Conservation (phyloP, 345 rosid species). For the Luvunga scandens region DNA sequence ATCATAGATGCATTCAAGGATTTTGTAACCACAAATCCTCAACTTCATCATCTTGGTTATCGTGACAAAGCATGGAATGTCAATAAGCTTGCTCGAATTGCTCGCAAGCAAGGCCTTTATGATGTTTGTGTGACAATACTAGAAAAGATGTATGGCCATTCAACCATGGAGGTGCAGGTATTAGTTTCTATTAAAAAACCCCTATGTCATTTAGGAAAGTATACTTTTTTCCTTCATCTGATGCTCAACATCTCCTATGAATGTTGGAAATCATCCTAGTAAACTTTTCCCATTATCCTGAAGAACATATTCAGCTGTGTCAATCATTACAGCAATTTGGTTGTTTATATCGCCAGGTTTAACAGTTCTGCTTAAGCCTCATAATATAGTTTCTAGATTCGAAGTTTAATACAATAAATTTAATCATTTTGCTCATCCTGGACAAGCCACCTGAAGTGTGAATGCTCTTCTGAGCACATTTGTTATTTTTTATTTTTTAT, state of each 20-base stretch:
- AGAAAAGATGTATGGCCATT: slow-evolving; percentile 97
- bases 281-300: not conserved
- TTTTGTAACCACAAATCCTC: slow-evolving; percentile 60
- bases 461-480: not conserved
- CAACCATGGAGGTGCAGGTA: slow-evolving; percentile 99
- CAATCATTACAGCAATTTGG: not conserved
- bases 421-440: not conserved
- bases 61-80: slow-evolving; percentile 99
- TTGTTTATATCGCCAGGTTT: not conserved
- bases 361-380: not conserved
- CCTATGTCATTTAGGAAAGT: not conserved
- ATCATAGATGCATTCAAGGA: slow-evolving; percentile 97
- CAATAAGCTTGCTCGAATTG: slow-evolving; percentile 93
- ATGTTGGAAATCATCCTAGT: not conserved
- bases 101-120: slow-evolving; percentile 94
- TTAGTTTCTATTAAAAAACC: not conserved
- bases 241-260: not conserved
- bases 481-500: not conserved
- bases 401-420: not conserved
- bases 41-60: slow-evolving; percentile 93
- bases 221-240: not conserved
- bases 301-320: not conserved
- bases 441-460: not conserved
- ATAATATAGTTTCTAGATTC: not conserved
- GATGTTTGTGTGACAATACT: slow-evolving; percentile 91